These are phyloP conservation scores for Fonsecaea pedrosoi DNA, from an alignment of 2,329 filamentous ascomycete genomes.

Conservation along the genomic window DNA sequence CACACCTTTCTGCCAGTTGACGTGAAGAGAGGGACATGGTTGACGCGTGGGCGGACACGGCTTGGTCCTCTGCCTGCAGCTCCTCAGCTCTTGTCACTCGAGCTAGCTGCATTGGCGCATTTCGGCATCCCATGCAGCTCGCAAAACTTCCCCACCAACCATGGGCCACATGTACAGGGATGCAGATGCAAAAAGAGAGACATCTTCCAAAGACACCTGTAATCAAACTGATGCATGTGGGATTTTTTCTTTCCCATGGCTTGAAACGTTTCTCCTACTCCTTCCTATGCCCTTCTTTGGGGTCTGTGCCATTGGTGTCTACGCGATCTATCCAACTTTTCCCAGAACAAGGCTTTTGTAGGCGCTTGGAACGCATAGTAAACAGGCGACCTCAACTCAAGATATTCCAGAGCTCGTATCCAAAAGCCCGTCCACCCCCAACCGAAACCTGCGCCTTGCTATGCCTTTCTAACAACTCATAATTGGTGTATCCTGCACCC, in stretches of 20 bases:
- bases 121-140: slow-evolving; percentile 25
- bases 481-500: slow-evolving; percentile 7
- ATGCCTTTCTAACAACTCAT: slow-evolving; percentile 20
- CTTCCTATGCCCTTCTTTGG: neutral
- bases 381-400: slow-evolving; percentile 5
- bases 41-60: slow-evolving; percentile 13
- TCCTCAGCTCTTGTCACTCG: slow-evolving; percentile 23
- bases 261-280: slow-evolving; percentile 4
- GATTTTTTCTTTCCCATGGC: neutral
- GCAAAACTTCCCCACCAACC: slow-evolving; percentile 17
- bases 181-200: neutral
- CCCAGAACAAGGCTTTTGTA: neutral
- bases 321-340: slow-evolving; percentile 17
- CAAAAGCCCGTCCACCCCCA: slow-evolving; percentile 3
- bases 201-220: slow-evolving; percentile 4
- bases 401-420: slow-evolving; percentile 14
- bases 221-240: slow-evolving; percentile 15
- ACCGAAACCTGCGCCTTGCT: slow-evolving; percentile 24
- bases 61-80: slow-evolving; percentile 12
- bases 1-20: neutral
- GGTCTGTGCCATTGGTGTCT: neutral
- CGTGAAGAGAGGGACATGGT: slow-evolving; percentile 10
- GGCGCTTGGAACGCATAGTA: neutral
- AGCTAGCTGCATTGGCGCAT: slow-evolving; percentile 28
- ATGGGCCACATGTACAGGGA: slow-evolving; percentile 10